A percentile compares a stretch with the other conserved stretches of the same genome.
Conservation (phyloP, 2,329 filamentous ascomycete species). For the Fusarium begoniae region DNA sequence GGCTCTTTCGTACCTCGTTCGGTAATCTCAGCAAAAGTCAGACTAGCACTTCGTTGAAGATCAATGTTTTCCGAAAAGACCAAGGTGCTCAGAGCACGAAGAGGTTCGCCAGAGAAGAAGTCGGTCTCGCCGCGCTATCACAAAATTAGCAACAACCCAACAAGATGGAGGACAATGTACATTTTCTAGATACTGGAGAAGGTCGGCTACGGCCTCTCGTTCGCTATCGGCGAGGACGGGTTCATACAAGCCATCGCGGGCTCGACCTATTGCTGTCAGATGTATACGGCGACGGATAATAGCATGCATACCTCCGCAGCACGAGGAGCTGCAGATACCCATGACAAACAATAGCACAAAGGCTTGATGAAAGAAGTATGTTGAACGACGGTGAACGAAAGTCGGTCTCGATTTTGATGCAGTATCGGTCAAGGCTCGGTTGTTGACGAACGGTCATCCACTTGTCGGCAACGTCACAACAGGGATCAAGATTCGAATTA, state of each 20-base stretch:
- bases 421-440: conserved; percentile 23
- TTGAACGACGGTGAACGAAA: conserved; percentile 18
- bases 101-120: conserved; percentile 96
- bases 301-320: conserved; percentile 60
- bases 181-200: conserved; percentile 96
- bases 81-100: conserved; percentile 91
- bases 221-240: conserved; percentile 94
- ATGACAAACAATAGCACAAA: conserved; percentile 53
- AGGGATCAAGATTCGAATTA: conserved; percentile 33
- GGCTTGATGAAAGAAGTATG: conserved; percentile 14
- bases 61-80: conserved; percentile 99
- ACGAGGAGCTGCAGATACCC: conserved; percentile 68
- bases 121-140: conserved; percentile 91
- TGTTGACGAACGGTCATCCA: conserved; percentile 28
- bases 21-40: conserved; percentile 99
- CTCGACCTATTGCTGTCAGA: conserved; percentile 64
- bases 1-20: conserved; percentile 78
- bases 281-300: conserved; percentile 10
- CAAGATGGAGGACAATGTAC: conserved; percentile 61
- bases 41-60: conserved; percentile 92
- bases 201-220: conserved; percentile 93
- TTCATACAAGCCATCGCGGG: conserved; percentile 84
- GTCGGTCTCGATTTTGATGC: conserved; percentile 19
- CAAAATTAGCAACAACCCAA: conserved; percentile 43
- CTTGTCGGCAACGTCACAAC: conserved; percentile 41